phyloP scores from a whole-genome alignment of 1,284 basidiomycete species.

The Puccinia polysora region DNA sequence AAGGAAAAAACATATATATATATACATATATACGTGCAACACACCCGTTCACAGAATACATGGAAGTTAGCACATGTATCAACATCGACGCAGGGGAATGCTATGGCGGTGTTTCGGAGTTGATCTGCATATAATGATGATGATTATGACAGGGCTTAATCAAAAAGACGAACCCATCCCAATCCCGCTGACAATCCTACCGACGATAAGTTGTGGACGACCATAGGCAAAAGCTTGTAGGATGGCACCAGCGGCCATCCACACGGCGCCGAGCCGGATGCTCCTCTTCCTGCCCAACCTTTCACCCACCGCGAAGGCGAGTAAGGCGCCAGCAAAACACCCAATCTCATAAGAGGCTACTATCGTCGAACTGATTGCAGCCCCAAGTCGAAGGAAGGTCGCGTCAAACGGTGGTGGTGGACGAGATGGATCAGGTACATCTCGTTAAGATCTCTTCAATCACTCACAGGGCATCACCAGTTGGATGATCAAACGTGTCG shows the following conservation, averaged over 20 bases:
- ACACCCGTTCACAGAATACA: too few relatives aligned
- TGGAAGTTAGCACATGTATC: too few relatives aligned
- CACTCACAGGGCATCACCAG: conserved; percentile 28
- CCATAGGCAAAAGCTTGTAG: conserved; percentile 50
- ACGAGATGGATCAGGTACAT: conserved; percentile 33
- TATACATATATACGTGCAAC: too few relatives aligned
- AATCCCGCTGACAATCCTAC: conserved; percentile 41
- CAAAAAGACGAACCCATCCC: conserved; percentile 35
- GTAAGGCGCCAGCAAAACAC: conserved; percentile 49
- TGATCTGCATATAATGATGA: too few relatives aligned
- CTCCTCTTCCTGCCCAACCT: conserved; percentile 49
- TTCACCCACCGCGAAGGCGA: conserved; percentile 51
- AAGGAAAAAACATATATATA: too few relatives aligned
- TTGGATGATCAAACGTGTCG: conserved; percentile 15
- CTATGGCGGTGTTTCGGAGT: too few relatives aligned
- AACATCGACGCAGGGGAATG: too few relatives aligned
- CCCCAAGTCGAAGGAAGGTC: too few relatives aligned
- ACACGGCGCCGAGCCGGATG: conserved; percentile 49
- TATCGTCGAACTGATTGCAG: conserved; percentile 49
- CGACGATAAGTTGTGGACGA: conserved; percentile 50
- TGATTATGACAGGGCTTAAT: too few relatives aligned
- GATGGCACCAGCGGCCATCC: conserved; percentile 51
- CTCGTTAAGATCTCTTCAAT: neutral
- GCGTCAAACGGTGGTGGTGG: too few relatives aligned
- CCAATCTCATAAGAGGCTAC: conserved; percentile 53